Conservation (phyloP, 768 basidiomycete genomes). For the Boletus eberwhitei region DNA sequence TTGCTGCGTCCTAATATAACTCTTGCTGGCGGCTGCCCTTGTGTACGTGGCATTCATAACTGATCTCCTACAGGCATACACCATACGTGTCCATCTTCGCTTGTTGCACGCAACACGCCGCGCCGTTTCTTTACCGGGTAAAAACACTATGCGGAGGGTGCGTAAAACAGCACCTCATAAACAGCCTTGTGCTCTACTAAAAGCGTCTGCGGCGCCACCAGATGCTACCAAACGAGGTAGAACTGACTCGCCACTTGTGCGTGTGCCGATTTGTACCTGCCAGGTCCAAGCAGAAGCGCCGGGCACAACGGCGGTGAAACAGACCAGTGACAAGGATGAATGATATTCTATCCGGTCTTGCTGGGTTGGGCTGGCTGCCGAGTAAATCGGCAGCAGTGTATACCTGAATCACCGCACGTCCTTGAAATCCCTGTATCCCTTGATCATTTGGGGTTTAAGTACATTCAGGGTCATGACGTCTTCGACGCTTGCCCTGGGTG, state of each 20-base stretch:
- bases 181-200: constrained; percentile 5
- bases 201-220: constrained; percentile 11
- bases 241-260: constrained; percentile 5
- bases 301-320: constrained; percentile 8
- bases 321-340: neutral
- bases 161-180: constrained; percentile 4
- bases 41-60: constrained; percentile 22
- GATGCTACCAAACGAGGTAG: constrained; percentile 3
- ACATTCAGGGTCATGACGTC: constrained; percentile 28
- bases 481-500: constrained; percentile 1
- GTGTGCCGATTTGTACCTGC: constrained; percentile 11
- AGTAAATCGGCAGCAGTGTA: constrained; percentile 3
- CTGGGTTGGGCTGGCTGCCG: constrained; percentile 7
- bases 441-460: constrained; percentile 11
- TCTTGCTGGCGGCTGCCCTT: constrained; percentile 14
- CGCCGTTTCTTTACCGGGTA: constrained; percentile 9
- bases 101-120: constrained; percentile 17
- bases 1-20: constrained; percentile 8
- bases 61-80: constrained; percentile 15
- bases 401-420: constrained; percentile 1
- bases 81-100: constrained; percentile 15
- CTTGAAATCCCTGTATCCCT: constrained; percentile 8
- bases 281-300: constrained; percentile 4
- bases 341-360: neutral
- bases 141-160: constrained; percentile 11